These are phyloP conservation scores for Lobosporangium transversale DNA, from an alignment of 192 early-diverging fungal species.

Conservation along the genomic window DNA sequence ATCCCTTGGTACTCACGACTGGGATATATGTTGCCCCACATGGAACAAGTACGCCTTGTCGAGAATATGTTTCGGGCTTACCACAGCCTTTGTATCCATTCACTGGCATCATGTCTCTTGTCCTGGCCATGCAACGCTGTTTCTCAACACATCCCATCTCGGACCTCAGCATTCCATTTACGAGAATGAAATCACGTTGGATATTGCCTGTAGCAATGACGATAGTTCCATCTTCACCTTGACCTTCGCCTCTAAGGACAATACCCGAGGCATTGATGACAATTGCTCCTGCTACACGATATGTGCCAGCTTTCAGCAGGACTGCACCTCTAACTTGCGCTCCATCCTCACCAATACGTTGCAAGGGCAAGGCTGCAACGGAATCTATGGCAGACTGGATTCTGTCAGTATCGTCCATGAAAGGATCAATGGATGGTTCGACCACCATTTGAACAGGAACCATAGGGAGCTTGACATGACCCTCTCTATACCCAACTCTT, in stretches of 20 bases:
- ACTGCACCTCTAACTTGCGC: constrained; percentile 39
- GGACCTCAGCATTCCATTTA: constrained; percentile 40
- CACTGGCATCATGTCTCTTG: constrained; percentile 37
- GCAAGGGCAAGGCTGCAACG: constrained; percentile 20
- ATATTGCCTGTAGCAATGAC: constrained; percentile 44
- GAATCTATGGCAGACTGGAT: constrained; percentile 38
- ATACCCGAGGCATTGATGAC: constrained; percentile 40
- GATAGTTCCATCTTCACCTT: constrained; percentile 27
- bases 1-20: constrained; percentile 28
- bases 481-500: constrained; percentile 46
- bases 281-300: constrained; percentile 38
- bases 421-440: constrained; percentile 30
- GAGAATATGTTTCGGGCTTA: constrained; percentile 38
- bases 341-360: constrained; percentile 25
- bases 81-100: constrained; percentile 44
- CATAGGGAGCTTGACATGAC: constrained; percentile 32
- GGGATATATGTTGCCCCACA: constrained; percentile 32
- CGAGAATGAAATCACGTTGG: constrained; percentile 45
- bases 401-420: constrained; percentile 26
- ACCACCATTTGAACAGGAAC: constrained; percentile 37
- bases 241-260: constrained; percentile 43
- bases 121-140: constrained; percentile 36
- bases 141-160: constrained; percentile 34
- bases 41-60: constrained; percentile 13
- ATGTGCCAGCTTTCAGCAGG: constrained; percentile 33